Percentiles rank a stretch among this genome's conserved stretches.
phyloP scores from a whole-genome alignment of 495 filamentous ascomycete genomes.

The Lichina pygmaea region DNA sequence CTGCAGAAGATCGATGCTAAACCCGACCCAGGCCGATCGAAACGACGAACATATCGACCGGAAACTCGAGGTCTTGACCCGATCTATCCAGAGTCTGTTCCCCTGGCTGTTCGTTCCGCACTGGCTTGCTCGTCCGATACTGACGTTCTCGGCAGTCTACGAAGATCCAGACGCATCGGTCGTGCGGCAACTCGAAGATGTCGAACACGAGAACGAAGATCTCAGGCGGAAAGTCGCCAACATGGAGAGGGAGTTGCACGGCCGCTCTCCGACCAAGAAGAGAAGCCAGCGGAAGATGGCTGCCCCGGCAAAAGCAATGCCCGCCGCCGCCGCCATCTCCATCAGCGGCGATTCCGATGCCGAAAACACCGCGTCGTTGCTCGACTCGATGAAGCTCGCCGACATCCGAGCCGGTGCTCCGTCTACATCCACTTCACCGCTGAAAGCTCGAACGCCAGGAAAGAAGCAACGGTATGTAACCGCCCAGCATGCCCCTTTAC shows the following conservation, averaged over 20 bases:
- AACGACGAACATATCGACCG: slow-evolving; percentile 64
- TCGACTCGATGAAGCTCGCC: neutral
- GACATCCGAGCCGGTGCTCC: neutral
- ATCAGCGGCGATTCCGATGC: neutral
- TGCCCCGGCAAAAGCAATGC: neutral
- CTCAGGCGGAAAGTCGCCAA: slow-evolving; percentile 23
- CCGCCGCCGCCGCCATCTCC: neutral
- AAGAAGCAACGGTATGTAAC: neutral
- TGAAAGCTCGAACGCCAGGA: neutral
- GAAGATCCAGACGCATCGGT: slow-evolving; percentile 17
- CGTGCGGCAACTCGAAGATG: slow-evolving; percentile 18
- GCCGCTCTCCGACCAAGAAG: slow-evolving; percentile 1
- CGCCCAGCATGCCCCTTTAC: neutral
- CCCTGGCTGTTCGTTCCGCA: neutral
- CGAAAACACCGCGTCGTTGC: neutral
- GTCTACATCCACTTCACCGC: neutral
- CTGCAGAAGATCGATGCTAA: slow-evolving; percentile 3
- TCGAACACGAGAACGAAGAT: slow-evolving; percentile 34
- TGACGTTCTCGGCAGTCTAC: slow-evolving; percentile 5
- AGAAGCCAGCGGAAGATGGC: neutral
- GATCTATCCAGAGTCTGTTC: slow-evolving; percentile 27
- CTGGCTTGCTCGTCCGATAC: no score
- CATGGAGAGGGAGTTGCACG: slow-evolving; percentile 12
- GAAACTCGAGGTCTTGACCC: slow-evolving; percentile 67
- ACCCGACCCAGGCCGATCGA: slow-evolving; percentile 12